A percentile compares a stretch with the other conserved stretches of the same genome.
phyloP scores from a whole-genome alignment of 768 basidiomycete genomes.

The Serpula lacrymans region DNA sequence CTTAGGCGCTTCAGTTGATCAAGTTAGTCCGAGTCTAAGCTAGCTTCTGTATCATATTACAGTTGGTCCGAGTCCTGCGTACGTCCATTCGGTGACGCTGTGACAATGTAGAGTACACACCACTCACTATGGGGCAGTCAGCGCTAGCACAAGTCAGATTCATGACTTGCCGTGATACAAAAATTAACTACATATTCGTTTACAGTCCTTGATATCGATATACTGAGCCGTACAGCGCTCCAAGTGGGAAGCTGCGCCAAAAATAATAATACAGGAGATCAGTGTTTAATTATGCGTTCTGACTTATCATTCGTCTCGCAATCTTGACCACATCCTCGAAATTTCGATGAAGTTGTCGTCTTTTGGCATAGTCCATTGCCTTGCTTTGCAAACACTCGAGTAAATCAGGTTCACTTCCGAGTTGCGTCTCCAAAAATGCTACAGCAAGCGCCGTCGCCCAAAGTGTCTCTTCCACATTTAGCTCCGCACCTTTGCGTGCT shows the following conservation, averaged over 20 bases:
- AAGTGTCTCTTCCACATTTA: constrained; percentile 29
- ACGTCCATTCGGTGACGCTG: neutral
- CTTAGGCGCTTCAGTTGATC: constrained; percentile 1
- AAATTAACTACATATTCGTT: too few species aligned
- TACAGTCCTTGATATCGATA: too few species aligned
- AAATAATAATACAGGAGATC: too few species aligned
- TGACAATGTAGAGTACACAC: too few species aligned
- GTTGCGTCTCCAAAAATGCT: constrained; percentile 40
- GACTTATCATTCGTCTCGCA: neutral
- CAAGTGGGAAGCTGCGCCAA: too few species aligned
- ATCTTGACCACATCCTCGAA: constrained; percentile 1
- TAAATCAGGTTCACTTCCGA: constrained; percentile 36
- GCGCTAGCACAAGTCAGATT: too few species aligned
- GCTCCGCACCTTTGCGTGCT: constrained; percentile 26
- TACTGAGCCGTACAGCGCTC: too few species aligned
- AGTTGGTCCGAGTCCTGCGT: neutral
- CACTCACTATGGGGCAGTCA: too few species aligned
- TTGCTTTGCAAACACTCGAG: constrained; percentile 41
- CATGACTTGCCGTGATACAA: too few species aligned
- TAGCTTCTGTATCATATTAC: neutral
- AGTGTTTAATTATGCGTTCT: neutral
- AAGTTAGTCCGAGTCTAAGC: neutral
- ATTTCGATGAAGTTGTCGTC: constrained; percentile 9
- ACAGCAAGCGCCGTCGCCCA: constrained; percentile 50
- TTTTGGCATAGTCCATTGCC: constrained; percentile 35